Base-by-base conservation (phyloP, 2,329 filamentous ascomycete species). In the Colletotrichum incanum region DNA sequence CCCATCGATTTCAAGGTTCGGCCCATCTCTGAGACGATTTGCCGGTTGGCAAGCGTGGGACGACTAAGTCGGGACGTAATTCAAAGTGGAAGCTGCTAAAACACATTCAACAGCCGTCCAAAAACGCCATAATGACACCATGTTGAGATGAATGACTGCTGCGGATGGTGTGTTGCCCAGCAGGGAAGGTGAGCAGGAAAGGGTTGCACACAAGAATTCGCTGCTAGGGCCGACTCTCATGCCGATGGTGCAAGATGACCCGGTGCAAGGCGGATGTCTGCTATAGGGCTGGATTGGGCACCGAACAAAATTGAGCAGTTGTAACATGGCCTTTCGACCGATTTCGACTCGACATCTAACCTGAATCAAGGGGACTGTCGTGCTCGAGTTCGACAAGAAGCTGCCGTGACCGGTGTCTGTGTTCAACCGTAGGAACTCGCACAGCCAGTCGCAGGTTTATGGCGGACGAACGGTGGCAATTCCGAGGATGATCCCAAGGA, bases 111-210 rank as follows among this genome's bases (percentile, higher is more conserved):
- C 16, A 18, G n/a, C 64, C 41, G 28, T 26, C 60, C 31, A 11
- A 69, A 26, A 5, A 50, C 26, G 52, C 28, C 39, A 39, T n/a
- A 39, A 31, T 26, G 39, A 60, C 8, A 39, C 28, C 59, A 14
- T 37, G 18, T 28, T 20, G 14, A 23, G n/a, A 34, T 18, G 16
- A 54, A 20, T 3, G 5, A 28, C 41, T n/a, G 28, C 28, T 41
- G 12, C 41, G 26, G 23, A 34, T 20, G 61, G 43, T 31, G 16
- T 18, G 37, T 52, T 45, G 12, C 43, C 66, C 18, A 23, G 41
- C 49, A 56, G 34, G 52, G 66, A 69, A 58, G 60, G 66, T 58
- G 52, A 6, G 6, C 16, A 20, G 18, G 23, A 31, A n/a, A 43
- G 50, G 60, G 43, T 69, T 50, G 34, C 50, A 65, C n/a, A 43